Evolutionary conservation across 768 basidiomycete species (phyloP), one percentile per base, ranked within the genome.

Genomic region (Termitomyces eurrhizus): DNA sequence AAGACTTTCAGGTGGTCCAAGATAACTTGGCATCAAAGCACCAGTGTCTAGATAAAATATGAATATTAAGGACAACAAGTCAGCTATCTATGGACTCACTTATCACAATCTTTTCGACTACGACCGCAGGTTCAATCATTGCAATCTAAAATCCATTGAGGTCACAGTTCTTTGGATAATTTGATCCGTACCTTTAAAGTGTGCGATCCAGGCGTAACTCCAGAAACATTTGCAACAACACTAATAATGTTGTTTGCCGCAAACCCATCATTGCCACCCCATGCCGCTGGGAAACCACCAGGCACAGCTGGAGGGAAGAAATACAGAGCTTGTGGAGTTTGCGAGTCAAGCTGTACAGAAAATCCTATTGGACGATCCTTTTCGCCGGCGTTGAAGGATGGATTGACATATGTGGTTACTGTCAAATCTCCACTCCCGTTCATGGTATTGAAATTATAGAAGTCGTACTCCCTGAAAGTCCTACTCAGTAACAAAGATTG

Each of bases 71-170:
- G 37, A 62, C 39, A 26, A 61, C 21, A 39, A 21, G 14, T 35
- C 24, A 4, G 58, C 58, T 54, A 3, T 55, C 18, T 21, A 50
- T 36, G 41, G n/a, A 67, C 71, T 37, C 59, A 85, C 84, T 73
- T 57, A 87, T 84, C 41, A 87, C 77, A 51, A 87, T 80, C 68
- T 84, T 86, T 67, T 87, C 81, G 42, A 86, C 74, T 1, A 85
- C 81, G n/a, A 87, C 83, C 5, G 81, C 80, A 12, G 84, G 82
- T 63, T 86, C 84, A 49, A 86, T 77, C 77, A 82, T 68, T 74
- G 82, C 16, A 84, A 71, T 79, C 82, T 62, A 16, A 46, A 39
- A 11, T 39, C 18, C 7, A 26, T 44, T 57, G 11, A 57, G 41
- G 41, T 16, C 16, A 24, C 7, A 21, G 1, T 26, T 48, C 45